Conservation (phyloP, 2,329 filamentous ascomycete genomes). For the Cladophialophora carrionii region DNA sequence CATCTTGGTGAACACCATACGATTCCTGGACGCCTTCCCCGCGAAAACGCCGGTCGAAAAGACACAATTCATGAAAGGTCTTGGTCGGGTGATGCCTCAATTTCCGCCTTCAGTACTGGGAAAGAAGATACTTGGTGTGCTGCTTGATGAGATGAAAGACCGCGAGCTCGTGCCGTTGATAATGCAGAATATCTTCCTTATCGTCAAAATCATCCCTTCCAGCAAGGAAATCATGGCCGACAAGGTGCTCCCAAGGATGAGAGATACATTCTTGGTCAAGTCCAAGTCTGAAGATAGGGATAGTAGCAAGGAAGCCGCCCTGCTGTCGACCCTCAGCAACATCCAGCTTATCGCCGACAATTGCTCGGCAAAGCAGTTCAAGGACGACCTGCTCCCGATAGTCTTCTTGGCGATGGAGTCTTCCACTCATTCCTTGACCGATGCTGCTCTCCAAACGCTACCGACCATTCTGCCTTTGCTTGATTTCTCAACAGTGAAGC, state of each 20-base stretch:
- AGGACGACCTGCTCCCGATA: slow-evolving; percentile 90
- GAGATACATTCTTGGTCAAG: slow-evolving; percentile 75
- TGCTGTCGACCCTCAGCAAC: slow-evolving; percentile 90
- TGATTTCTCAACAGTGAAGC: slow-evolving; percentile 96
- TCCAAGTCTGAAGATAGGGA: slow-evolving; percentile 69
- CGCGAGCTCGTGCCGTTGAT: slow-evolving; percentile 82
- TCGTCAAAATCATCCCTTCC: slow-evolving; percentile 75
- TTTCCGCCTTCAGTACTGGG: slow-evolving; percentile 94
- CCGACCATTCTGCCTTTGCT: slow-evolving; percentile 81
- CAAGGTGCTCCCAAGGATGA: slow-evolving; percentile 79
- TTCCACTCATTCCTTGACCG: slow-evolving; percentile 83
- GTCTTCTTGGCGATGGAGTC: slow-evolving; percentile 83
- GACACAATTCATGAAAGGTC: slow-evolving; percentile 82
- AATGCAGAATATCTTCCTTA: slow-evolving; percentile 89
- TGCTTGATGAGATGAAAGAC: slow-evolving; percentile 94
- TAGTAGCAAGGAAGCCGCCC: slow-evolving; percentile 78
- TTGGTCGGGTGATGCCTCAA: slow-evolving; percentile 83
- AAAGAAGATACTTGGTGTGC: slow-evolving; percentile 85
- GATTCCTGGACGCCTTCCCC: slow-evolving; percentile 87
- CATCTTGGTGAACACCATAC: slow-evolving; percentile 91
- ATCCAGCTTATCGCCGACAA: slow-evolving; percentile 75
- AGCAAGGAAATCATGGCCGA: slow-evolving; percentile 80
- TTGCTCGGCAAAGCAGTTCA: slow-evolving; percentile 88
- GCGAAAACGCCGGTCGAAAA: slow-evolving; percentile 93
- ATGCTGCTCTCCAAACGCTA: slow-evolving; percentile 78